These are phyloP conservation scores for Cucurbita pepo DNA, from an alignment of 306 rosid genomes.

Conservation along the genomic window DNA sequence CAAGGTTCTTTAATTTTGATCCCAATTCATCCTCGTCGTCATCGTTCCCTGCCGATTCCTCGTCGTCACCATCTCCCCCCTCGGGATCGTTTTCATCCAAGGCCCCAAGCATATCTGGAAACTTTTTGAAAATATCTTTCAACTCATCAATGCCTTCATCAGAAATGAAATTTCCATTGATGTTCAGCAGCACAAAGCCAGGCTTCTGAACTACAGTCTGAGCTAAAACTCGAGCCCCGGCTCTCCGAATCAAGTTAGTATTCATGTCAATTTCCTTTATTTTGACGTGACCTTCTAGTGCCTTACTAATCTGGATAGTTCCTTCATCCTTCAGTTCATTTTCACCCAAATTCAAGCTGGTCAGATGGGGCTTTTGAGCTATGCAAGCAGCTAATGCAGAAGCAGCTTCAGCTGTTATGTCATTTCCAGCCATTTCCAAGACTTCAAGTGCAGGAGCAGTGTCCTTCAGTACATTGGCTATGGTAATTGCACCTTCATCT, in stretches of 20 bases:
- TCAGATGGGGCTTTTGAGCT: conserved; percentile 33
- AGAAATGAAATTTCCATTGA: conserved; percentile 69
- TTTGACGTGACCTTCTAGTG: conserved; percentile 36
- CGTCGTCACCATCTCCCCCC: conserved; percentile 37
- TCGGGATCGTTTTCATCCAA: conserved; percentile 86
- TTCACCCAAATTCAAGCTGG: conserved; percentile 61
- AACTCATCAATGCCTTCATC: conserved; percentile 69
- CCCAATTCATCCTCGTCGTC: conserved; percentile 44
- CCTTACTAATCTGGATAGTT: conserved; percentile 45
- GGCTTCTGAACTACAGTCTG: conserved; percentile 47
- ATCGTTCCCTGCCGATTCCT: conserved; percentile 24
- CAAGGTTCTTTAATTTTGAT: conserved; percentile 72
- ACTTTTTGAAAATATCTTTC: conserved; percentile 39
- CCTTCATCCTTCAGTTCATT: conserved; percentile 92
- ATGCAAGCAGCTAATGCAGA: conserved; percentile 50
- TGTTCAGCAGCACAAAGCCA: conserved; percentile 47
- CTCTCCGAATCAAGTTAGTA: conserved; percentile 41
- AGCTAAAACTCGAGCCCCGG: conserved; percentile 72
- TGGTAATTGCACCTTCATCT: conserved; percentile 60
- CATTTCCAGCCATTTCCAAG: conserved; percentile 82
- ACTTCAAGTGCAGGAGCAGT: conserved; percentile 70
- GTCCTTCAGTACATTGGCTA: conserved; percentile 49
- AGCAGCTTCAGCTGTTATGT: conserved; percentile 60
- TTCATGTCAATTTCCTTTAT: conserved; percentile 74
- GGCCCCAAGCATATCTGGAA: conserved; percentile 42